Base-by-base conservation (phyloP, 2,329 filamentous ascomycete genomes). In the Aspergillus pseudoterreus region DNA sequence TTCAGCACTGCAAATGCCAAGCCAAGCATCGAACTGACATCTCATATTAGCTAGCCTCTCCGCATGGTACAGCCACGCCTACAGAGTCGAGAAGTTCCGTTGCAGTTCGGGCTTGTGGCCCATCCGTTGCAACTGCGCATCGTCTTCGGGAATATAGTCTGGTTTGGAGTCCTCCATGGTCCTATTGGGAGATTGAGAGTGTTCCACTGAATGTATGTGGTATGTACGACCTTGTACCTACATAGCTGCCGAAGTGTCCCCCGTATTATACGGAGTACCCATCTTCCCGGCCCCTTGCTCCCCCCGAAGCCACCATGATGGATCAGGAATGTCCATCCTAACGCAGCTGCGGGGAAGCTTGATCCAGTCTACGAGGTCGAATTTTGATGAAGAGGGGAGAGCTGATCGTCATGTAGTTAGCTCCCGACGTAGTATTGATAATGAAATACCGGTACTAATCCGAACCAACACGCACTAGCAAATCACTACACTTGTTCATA, bases 1-100 rank as follows among this genome's bases (percentile, higher is more conserved):
- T 84, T 84, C 47, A 84, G 66, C 48, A 84, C 83, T 11, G 82
- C 81, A 61, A 84, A 84, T 0, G 81, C 81, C 45, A 84, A 69
- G 6, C 81, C 81, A 24, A 84, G 71, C 81, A 84, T 83, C 19
- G 80, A 78, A 51, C 35, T 38, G 35, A 24, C 21, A 32, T 32
- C 15, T 46, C 21, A 45, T 30, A 52, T 22, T 10, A 27, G n/a
- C 11, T 30, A 6, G 8, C 10, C 12, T 15, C 10, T 21, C 21
- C 4, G 24, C 44, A 4, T 8, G 24, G 42, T 50, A 9, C 27
- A 8, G 10, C 11, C 27, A 30, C 27, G 43, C 57, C 39, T 51
- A 69, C 66, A 83, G 63, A 17, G 77, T 77, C 4, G 76, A 79
- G 67, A 82, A 83, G 56, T 82, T 78, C 35, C 82, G 74, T 61